These are phyloP conservation scores for Linnemannia hyalina DNA, from an alignment of 192 early-diverging fungal genomes.

Conservation along the genomic window DNA sequence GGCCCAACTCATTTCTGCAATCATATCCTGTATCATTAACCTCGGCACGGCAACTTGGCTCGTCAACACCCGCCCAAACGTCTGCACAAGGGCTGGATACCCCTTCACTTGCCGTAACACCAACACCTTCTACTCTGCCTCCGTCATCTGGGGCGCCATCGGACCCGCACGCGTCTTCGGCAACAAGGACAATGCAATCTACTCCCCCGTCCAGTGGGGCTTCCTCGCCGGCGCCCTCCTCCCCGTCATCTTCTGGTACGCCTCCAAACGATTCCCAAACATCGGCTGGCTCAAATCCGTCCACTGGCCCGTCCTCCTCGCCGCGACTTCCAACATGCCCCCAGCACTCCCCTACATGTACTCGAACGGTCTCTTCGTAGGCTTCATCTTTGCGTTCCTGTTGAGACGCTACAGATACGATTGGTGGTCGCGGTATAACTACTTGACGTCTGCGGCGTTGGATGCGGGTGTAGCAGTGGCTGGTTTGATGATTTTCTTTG, in stretches of 20 bases:
- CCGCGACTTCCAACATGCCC: slow-evolving; percentile 63
- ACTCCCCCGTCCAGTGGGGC: slow-evolving; percentile 16
- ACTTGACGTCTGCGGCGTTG: slow-evolving; percentile 70
- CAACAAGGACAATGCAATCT: slow-evolving; percentile 11
- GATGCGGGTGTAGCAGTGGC: slow-evolving; percentile 67
- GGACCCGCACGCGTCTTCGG: slow-evolving; percentile 68
- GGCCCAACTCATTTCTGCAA: slow-evolving; percentile 74
- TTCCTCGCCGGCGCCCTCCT: slow-evolving; percentile 61
- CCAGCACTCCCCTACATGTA: slow-evolving; percentile 63
- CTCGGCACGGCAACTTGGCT: slow-evolving; percentile 58
- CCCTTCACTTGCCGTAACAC: slow-evolving; percentile 64
- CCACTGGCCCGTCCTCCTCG: slow-evolving; percentile 65
- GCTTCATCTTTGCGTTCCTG: slow-evolving; percentile 65
- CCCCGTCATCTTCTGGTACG: slow-evolving; percentile 63
- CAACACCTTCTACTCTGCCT: slow-evolving; percentile 66
- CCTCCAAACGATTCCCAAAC: slow-evolving; percentile 62
- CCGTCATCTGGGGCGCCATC: slow-evolving; percentile 72
- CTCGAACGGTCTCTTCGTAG: slow-evolving; percentile 57
- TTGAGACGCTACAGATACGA: slow-evolving; percentile 59
- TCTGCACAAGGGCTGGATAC: slow-evolving; percentile 56
- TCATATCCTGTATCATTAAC: slow-evolving; percentile 76
- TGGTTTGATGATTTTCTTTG: slow-evolving; percentile 59
- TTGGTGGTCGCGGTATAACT: slow-evolving; percentile 76
- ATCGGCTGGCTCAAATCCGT: slow-evolving; percentile 56
- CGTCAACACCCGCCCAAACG: slow-evolving; percentile 48